phyloP scores from a whole-genome alignment of 2,329 filamentous ascomycete genomes.

The Thelonectria rubi region DNA sequence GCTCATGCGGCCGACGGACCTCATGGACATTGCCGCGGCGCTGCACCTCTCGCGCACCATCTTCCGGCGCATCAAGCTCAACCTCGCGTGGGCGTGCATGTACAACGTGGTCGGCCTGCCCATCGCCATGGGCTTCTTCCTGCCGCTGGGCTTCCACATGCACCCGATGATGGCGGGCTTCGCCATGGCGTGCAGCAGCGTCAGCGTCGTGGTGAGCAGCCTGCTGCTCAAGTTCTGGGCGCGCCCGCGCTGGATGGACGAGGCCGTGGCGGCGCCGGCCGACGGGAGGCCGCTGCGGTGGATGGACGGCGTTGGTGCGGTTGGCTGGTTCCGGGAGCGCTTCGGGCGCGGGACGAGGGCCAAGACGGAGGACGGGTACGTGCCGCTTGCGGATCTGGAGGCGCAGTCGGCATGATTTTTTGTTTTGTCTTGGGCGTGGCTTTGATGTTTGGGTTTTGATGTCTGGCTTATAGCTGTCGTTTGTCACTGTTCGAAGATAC shows the following conservation, averaged over 20 bases:
- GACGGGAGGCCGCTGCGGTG: slow-evolving; percentile 50
- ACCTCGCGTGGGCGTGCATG: slow-evolving; percentile 89
- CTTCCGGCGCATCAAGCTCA: slow-evolving; percentile 92
- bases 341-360: slow-evolving; percentile 49
- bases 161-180: slow-evolving; percentile 95
- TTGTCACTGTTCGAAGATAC: slow-evolving; percentile 7
- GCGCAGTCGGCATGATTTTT: slow-evolving; percentile 5
- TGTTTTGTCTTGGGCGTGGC: no score
- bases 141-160: slow-evolving; percentile 86
- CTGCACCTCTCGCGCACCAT: slow-evolving; percentile 84
- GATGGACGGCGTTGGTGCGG: slow-evolving; percentile 54
- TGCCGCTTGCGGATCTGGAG: slow-evolving; percentile 65
- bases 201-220: slow-evolving; percentile 87
- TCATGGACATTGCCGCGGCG: slow-evolving; percentile 91
- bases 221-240: slow-evolving; percentile 88
- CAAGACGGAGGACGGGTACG: slow-evolving; percentile 65
- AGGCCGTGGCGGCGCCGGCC: slow-evolving; percentile 69
- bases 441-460: no score
- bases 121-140: slow-evolving; percentile 95
- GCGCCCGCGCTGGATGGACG: slow-evolving; percentile 86
- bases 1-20: slow-evolving; percentile 89
- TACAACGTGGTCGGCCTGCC: slow-evolving; percentile 94
- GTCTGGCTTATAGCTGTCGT: background rate
- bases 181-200: slow-evolving; percentile 90
- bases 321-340: slow-evolving; percentile 55